A percentile compares a stretch with the other conserved stretches of the same genome.
Evolutionary conservation across 2,329 filamentous ascomycete genomes (phyloP).

Genomic region (Teratosphaeriaceae sp.): DNA sequence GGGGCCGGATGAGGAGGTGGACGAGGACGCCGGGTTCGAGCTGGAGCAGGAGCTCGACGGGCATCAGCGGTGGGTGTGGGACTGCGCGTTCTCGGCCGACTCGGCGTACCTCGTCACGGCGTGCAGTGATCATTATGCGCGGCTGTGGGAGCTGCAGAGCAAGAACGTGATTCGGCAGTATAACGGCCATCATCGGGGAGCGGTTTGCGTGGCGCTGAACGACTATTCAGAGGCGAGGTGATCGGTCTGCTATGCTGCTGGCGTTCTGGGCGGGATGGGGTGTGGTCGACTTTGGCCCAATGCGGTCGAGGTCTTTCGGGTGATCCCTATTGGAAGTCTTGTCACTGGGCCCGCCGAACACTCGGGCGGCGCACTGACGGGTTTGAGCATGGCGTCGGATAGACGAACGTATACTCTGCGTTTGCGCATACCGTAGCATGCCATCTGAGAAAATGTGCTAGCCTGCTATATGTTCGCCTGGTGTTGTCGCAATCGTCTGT

Average conservation of each 20-base stretch:
- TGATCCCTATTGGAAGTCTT: no score
- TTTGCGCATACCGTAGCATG: no score
- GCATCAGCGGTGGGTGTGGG: slow-evolving; percentile 96
- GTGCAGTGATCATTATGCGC: slow-evolving; percentile 87
- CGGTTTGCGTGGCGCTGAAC: slow-evolving; percentile 87
- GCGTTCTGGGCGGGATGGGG: not conserved
- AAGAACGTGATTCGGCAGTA: slow-evolving; percentile 92
- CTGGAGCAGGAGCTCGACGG: slow-evolving; percentile 82
- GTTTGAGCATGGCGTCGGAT: no score
- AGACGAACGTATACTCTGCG: no score
- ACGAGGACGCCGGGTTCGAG: slow-evolving; percentile 56
- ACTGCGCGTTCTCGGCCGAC: slow-evolving; percentile 91
- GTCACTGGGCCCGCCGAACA: no score
- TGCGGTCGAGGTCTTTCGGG: no score
- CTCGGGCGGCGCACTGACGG: no score
- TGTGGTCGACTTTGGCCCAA: not conserved
- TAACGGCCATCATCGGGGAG: slow-evolving; percentile 86
- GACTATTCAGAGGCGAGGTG: slow-evolving; percentile 44
- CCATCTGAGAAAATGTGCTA: no score
- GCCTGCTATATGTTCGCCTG: no score
- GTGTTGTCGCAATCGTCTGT: no score
- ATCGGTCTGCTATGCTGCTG: not conserved
- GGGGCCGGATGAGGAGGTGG: slow-evolving; percentile 18
- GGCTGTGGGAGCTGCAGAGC: slow-evolving; percentile 80
- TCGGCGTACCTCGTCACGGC: slow-evolving; percentile 90